Base-by-base conservation (phyloP, 192 early-diverging fungal species). In the Coemansia sp. region DNA sequence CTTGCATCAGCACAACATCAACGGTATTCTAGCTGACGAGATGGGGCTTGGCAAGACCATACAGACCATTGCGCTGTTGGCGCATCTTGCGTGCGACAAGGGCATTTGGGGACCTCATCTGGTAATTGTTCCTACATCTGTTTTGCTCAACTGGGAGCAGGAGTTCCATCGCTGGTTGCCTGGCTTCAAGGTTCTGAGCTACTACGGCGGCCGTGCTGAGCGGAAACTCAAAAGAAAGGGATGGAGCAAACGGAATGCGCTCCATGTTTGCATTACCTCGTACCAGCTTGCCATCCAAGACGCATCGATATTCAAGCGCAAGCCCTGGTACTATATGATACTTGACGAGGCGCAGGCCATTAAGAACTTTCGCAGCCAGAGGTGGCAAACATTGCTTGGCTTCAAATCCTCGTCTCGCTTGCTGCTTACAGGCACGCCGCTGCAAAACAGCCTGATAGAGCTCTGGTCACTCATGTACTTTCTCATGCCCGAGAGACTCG, bases 281-380 rank as follows among this genome's bases (percentile, higher is more conserved):
- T 92, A 92, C 67, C 85, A 93, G 10, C 86, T 94, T 52, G 74
- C 89, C 1, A 83, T 92, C 70, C 92, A 91, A 72, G 88, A 90
- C 37, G 71, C 83, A 2, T 86, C 86, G 0, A 56, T 91, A 38
- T 68, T 97, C n/a, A 90, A 92, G 68, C 79, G 79, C 6, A 87
- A 93, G 45, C 57, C 88, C 15, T 99, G 97, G 97, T 88, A 90
- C 32, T 95, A 91, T 65, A 69, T 99, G 40, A 92, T 92, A 1
- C 93, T 99, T 0, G 97, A 99, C 69, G 97, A 99, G 83, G 97
- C 96, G 15, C 97, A 99, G 79, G 88, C 95, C 18, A 86, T 99
- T 58, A 99, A 99, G 72, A 99, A 97, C 76, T 86, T 88, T 11
- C 91, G 91, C 58, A 95, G 94, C 5, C 92, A 95, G 73, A 83